Conservation (phyloP, 140 eudicot species). For the Anethum foeniculum region DNA sequence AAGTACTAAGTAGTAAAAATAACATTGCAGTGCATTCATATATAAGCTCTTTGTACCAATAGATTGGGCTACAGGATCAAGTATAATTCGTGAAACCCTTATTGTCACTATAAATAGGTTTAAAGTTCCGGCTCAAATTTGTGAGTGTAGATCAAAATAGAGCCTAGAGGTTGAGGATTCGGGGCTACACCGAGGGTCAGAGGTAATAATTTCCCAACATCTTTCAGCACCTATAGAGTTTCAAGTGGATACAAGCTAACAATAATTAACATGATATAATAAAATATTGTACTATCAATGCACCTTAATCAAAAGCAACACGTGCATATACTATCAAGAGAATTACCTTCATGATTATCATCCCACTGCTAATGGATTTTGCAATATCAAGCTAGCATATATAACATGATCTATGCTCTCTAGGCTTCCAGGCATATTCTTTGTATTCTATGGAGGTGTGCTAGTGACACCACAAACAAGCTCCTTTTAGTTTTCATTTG, state of each 20-base stretch:
- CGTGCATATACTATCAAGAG: constrained; percentile 11
- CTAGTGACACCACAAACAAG: constrained; percentile 27
- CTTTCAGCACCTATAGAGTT: constrained; percentile 60
- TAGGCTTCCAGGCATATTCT: constrained; percentile 32
- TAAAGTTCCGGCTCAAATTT: too few relatives aligned
- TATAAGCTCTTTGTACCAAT: too few relatives aligned
- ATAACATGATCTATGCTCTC: constrained; percentile 56
- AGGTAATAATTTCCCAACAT: constrained; percentile 51
- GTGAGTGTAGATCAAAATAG: constrained; percentile 61
- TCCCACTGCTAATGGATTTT: constrained; percentile 51
- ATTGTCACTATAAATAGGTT: too few relatives aligned
- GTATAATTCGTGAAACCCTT: too few relatives aligned
- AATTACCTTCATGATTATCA: constrained; percentile 72
- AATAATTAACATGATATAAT: background rate
- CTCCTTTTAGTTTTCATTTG: constrained; percentile 45
- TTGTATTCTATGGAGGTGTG: constrained; percentile 28
- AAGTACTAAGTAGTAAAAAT: too few relatives aligned
- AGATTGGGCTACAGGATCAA: too few relatives aligned
- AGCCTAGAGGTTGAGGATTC: constrained; percentile 40
- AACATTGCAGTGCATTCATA: too few relatives aligned
- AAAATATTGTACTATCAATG: background rate
- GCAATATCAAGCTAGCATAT: constrained; percentile 42
- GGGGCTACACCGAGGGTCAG: constrained; percentile 50
- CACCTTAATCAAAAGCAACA: background rate
- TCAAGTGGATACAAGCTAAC: constrained; percentile 10